Evolutionary conservation across 163 green algal genomes (phyloP), one percentile per base, ranked within the genome.

Genomic region (Chlorella variabilis): DNA sequence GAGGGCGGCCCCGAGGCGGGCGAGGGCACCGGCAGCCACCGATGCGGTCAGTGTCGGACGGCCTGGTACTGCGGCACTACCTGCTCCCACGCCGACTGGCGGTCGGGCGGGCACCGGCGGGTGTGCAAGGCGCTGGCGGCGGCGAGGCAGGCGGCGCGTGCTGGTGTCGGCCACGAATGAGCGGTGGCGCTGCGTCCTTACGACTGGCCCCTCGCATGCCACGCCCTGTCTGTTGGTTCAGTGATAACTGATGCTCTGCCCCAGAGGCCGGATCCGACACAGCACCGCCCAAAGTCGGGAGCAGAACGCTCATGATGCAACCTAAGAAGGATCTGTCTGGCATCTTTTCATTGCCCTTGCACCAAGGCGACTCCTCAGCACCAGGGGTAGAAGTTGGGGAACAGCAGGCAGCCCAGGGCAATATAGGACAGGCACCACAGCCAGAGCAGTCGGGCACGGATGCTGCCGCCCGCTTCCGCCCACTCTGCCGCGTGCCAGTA

Each of bases 311-410:
- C n/a, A n/a, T n/a, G n/a, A n/a, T n/a, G n/a, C n/a, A n/a, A n/a
- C n/a, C n/a, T n/a, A n/a, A n/a, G n/a, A n/a, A n/a, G n/a, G n/a
- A n/a, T n/a, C n/a, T n/a, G n/a, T n/a, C n/a, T n/a, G n/a, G n/a
- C n/a, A n/a, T n/a, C n/a, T n/a, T n/a, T n/a, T n/a, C n/a, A n/a
- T n/a, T n/a, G n/a, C n/a, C n/a, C n/a, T n/a, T n/a, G n/a, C n/a
- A n/a, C n/a, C n/a, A n/a, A n/a, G n/a, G n/a, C n/a, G n/a, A n/a
- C n/a, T n/a, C n/a, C 21, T 78, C 49, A 97, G 0, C 90, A 95
- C 94, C 94, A 98, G 1, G 94, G 94, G 51, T 93, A 94, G 68
- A 97, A 97, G 82, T 96, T 97, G 7, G 91, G 83, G 63, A 96
- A 94, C 21, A 97, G 82, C 7, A 96, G 67, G 41, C 51, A 86